phyloP scores from a whole-genome alignment of 768 basidiomycete species.

The Podaxis sp. region DNA sequence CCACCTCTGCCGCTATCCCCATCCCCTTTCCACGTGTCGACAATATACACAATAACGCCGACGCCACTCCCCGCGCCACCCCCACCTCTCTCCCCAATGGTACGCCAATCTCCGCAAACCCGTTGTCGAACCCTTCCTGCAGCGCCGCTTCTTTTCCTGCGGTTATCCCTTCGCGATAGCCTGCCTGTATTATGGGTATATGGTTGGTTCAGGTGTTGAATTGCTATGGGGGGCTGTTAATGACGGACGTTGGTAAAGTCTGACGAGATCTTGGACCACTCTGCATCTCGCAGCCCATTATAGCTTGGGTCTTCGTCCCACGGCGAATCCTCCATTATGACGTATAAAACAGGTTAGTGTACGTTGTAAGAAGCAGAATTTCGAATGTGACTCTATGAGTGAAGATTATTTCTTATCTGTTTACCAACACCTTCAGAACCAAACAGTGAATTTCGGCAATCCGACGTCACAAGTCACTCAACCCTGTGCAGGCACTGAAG shows the following conservation, averaged over 20 bases:
- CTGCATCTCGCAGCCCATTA: slow-evolving; percentile 41
- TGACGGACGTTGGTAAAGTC: slow-evolving; percentile 68
- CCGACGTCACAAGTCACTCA: neutral
- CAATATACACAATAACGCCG: slow-evolving; percentile 63
- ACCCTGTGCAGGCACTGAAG: neutral
- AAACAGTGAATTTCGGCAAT: neutral
- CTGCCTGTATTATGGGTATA: slow-evolving; percentile 52
- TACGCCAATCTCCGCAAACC: slow-evolving; percentile 71
- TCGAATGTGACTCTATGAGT: neutral
- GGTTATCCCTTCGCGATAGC: slow-evolving; percentile 96
- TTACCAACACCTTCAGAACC: neutral
- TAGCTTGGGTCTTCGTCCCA: slow-evolving; percentile 54
- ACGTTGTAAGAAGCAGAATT: neutral
- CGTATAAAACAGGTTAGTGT: neutral
- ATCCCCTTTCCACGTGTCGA: slow-evolving; percentile 23
- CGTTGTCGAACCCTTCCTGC: slow-evolving; percentile 88
- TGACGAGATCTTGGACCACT: slow-evolving; percentile 68
- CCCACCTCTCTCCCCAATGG: slow-evolving; percentile 81
- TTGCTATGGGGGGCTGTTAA: neutral
- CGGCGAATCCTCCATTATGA: slow-evolving; percentile 41
- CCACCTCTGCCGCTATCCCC: slow-evolving; percentile 19
- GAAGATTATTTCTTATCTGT: neutral
- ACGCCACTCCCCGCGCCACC: slow-evolving; percentile 66
- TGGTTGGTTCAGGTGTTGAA: neutral
- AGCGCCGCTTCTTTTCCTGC: slow-evolving; percentile 86